Evolutionary conservation across 352 stramenopile species (phyloP), one percentile per base, ranked within the genome.

Genomic region (Globisporangium cylindrosporum): DNA sequence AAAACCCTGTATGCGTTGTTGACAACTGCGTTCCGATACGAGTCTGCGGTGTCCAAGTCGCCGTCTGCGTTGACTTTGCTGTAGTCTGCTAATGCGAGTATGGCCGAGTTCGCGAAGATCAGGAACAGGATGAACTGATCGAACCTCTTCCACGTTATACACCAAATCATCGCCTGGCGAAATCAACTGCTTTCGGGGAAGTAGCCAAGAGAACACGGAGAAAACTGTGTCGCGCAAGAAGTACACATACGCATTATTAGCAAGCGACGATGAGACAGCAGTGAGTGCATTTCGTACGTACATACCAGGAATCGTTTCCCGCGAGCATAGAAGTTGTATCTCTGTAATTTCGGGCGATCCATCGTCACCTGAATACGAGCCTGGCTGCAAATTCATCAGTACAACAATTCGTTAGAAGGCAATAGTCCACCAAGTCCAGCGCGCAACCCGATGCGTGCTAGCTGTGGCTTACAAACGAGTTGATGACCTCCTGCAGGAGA

Each of bases 51-150:
- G 59, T 84, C 84, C 22, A 83, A 63, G 62, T 81, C 69, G 25
- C 80, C 81, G 6, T 78, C 60, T 0, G 57, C 66, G 48, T 87
- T 61, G 10, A 90, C 77, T 54, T 88, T 79, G 54, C 79, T 86
- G 67, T 91, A 94, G 61, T 95, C 88, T 15, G 85, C 88, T 10
- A 93, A 58, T 12, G 81, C 89, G 7, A 97, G 82, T 55, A 96
- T 90, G 24, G 90, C 72, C 24, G 85, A 94, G 72, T 95, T 96
- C 15, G 89, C 73, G 25, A 92, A 67, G 60, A 97, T 95, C 59
- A 95, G 69, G n/a, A 91, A 56, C 8, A 97, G 75, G 68, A 95
- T 93, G 51, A 96, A 84, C 62, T 89, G 74, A 64, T 96, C 84
- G 71, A 97, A 97, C 1, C 73, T 72, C 64, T 86, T 90, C 72